phyloP scores from a whole-genome alignment of 192 early-diverging fungal genomes.

The Dissophora globulifera region DNA sequence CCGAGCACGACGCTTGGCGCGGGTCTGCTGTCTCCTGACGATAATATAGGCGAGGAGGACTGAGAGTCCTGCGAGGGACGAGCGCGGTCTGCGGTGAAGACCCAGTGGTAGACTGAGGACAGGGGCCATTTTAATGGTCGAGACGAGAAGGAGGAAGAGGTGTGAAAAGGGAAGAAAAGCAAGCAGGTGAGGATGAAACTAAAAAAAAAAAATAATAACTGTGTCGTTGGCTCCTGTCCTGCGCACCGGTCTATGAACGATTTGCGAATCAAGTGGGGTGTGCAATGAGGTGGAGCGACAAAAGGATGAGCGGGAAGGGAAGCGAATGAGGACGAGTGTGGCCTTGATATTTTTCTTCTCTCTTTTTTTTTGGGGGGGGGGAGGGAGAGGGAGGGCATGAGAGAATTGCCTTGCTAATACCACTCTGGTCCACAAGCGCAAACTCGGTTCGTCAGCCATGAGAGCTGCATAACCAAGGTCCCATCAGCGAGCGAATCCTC shows the following conservation, averaged over 20 bases:
- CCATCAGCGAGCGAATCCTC: too few relatives aligned
- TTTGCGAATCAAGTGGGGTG: too few relatives aligned
- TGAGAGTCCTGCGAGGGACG: conserved; percentile 33
- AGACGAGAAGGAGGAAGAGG: neutral
- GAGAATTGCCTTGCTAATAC: too few relatives aligned
- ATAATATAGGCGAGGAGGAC: conserved; percentile 43
- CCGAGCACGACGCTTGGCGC: conserved; percentile 38
- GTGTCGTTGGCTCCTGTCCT: too few relatives aligned
- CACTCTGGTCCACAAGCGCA: too few relatives aligned
- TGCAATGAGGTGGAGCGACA: neutral
- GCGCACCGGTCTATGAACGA: too few relatives aligned
- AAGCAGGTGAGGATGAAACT: too few relatives aligned
- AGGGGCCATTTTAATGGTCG: conserved; percentile 27
- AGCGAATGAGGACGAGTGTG: neutral
- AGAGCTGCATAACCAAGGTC: too few relatives aligned
- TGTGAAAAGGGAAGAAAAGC: neutral
- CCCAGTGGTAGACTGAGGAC: conserved; percentile 39
- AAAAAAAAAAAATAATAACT: too few relatives aligned
- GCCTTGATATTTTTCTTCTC: neutral
- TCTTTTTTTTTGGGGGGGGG: neutral
- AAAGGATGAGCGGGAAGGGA: conserved; percentile 1
- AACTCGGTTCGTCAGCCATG: too few relatives aligned
- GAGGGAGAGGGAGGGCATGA: too few relatives aligned
- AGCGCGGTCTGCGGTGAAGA: conserved; percentile 21
- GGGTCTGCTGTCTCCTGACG: conserved; percentile 34